A percentile compares a stretch with the other conserved stretches of the same genome.
Conservation (phyloP, 2,329 filamentous ascomycete species). For the Colletotrichum sp. region DNA sequence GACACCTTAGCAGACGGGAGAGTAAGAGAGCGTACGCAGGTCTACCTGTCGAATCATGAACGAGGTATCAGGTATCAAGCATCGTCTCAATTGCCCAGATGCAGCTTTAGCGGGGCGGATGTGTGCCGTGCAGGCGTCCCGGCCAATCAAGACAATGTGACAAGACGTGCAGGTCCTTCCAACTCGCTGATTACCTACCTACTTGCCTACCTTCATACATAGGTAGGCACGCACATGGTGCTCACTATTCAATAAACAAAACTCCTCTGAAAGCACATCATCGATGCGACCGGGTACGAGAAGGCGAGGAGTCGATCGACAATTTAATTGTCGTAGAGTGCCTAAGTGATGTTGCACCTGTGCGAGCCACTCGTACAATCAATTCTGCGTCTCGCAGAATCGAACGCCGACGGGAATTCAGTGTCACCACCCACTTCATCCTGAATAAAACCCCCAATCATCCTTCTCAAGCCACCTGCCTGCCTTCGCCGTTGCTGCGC, state of each 20-base stretch:
- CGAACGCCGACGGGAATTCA: neutral
- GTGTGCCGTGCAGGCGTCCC: slow-evolving; percentile 9
- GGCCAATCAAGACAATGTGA: slow-evolving; percentile 15
- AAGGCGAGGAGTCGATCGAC: neutral
- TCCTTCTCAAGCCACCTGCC: neutral
- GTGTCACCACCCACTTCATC: neutral
- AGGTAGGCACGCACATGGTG: neutral
- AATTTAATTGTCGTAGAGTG: neutral
- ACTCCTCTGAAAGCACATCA: neutral
- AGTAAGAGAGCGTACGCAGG: neutral
- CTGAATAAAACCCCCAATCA: neutral
- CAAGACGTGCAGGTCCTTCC: neutral
- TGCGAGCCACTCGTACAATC: neutral
- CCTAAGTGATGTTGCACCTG: neutral
- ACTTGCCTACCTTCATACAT: neutral
- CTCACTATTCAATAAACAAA: neutral
- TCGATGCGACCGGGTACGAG: neutral
- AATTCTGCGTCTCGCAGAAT: neutral
- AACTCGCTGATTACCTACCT: neutral
- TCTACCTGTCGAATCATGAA: neutral
- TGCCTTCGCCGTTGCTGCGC: neutral
- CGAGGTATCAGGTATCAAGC: neutral
- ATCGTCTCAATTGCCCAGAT: neutral
- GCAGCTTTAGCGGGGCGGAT: slow-evolving; percentile 10
- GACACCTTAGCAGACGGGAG: neutral